phyloP scores from a whole-genome alignment of 441 rosid genomes.

The Pelargonium myrrhifolium region DNA sequence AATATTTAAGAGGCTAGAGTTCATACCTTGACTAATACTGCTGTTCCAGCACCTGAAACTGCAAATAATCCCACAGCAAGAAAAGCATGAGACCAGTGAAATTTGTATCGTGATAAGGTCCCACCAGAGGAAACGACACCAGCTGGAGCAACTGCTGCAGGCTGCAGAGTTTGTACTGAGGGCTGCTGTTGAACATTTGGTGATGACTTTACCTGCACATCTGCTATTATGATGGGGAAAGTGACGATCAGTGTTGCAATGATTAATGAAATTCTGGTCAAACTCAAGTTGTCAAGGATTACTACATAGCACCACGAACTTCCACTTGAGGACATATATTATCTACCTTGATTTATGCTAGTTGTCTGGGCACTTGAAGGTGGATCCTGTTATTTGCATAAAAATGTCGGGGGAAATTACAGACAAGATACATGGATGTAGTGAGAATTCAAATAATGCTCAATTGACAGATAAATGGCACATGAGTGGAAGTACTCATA shows the following conservation, averaged over 20 bases:
- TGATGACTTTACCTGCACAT: conserved; percentile 40
- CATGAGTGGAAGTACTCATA: background rate
- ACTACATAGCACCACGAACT: conserved; percentile 6
- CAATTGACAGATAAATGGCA: conserved; percentile 11
- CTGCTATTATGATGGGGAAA: conserved; percentile 27
- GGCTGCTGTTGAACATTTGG: conserved; percentile 48
- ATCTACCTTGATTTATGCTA: conserved; percentile 48
- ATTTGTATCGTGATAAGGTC: conserved; percentile 27
- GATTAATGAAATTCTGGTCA: conserved; percentile 11
- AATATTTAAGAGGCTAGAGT: background rate
- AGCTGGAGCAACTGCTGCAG: conserved; percentile 41
- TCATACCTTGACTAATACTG: conserved; percentile 63
- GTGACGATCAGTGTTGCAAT: conserved; percentile 18
- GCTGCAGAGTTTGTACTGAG: conserved; percentile 47
- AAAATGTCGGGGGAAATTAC: conserved; percentile 9
- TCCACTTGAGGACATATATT: conserved; percentile 7
- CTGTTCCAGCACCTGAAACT: conserved; percentile 82
- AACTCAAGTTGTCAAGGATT: conserved; percentile 9
- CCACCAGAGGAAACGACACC: conserved; percentile 34
- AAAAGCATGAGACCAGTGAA: conserved; percentile 82
- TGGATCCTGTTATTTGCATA: conserved; percentile 50
- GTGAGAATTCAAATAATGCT: background rate
- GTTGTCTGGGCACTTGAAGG: conserved; percentile 65
- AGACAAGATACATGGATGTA: conserved; percentile 2
- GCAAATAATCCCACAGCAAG: conserved; percentile 69